Evolutionary conservation across 495 filamentous ascomycete genomes (phyloP), one percentile per base, ranked within the genome.

Genomic region (Hypoxylon perforatum): DNA sequence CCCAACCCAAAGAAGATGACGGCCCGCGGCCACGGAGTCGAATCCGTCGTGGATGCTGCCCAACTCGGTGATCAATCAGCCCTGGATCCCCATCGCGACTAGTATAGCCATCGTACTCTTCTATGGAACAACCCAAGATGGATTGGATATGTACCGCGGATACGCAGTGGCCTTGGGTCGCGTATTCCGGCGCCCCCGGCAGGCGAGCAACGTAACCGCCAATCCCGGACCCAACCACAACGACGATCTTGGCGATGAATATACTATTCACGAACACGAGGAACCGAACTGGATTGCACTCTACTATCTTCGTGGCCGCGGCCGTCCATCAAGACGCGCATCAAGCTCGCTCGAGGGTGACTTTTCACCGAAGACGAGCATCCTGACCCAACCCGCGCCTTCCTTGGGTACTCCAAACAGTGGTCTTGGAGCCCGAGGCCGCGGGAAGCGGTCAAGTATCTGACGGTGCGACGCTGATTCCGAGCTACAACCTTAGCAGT

Each of bases 111-210:
- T 92, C 12, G 92, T 96, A 65, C 56, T 87, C 36, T 90, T 93
- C 80, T 97, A 96, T 70, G 95, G 95, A 25, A 85, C 90, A 12
- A 93, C 91, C n/a, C 80, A 78, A 18, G 94, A 97, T 57, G 91
- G 91, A 3, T 76, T 84, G n/a, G 82, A 83, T 44, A 87, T 90
- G 76, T 97, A 97, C 74, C 83, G 86, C 52, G 72, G 71, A 3
- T 81, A 84, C 62, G 77, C 89, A 3, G 71, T 82, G 25, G 70
- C 59, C 11, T 4, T 86, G 17, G 85, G 87, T 91, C 15, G 85
- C 77, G 11, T 81, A 73, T 35, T 58, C n/a, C n/a, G n/a, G n/a
- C n/a, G n/a, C n/a, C n/a, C n/a, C n/a, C n/a, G n/a, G n/a, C 30
- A 35, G 11, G 30, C 11, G 5, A 35, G 45, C 23, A 42, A 11